phyloP scores from a whole-genome alignment of 768 basidiomycete genomes.

The Mycena venus region DNA sequence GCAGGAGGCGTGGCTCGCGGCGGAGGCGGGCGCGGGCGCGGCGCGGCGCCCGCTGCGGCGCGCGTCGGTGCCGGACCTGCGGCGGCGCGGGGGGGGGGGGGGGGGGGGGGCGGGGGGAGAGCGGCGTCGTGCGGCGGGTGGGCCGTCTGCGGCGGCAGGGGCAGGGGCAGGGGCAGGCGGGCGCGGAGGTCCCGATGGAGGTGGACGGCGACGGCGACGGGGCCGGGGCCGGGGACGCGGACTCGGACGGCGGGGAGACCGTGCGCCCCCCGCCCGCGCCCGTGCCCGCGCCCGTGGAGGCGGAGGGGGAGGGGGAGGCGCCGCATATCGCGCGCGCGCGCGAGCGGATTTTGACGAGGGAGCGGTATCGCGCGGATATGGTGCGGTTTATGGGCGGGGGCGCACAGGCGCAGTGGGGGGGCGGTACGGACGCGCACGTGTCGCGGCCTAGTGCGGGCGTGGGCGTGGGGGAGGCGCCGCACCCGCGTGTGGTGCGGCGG shows the following conservation, averaged over 20 bases:
- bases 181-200: no score
- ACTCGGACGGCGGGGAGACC: no score
- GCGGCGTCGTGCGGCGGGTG: background rate
- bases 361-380: background rate
- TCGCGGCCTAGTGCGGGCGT: background rate
- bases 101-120: background rate
- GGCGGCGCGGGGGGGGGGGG: background rate
- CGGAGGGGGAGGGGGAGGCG: background rate
- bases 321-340: background rate
- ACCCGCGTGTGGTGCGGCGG: background rate
- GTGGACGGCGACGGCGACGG: no score
- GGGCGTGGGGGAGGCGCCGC: no score
- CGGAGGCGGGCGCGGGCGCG: background rate
- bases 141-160: background rate
- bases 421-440: background rate
- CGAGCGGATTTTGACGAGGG: background rate
- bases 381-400: background rate
- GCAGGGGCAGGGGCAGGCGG: background rate
- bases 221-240: background rate
- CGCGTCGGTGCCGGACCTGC: background rate
- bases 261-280: no score
- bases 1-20: slow-evolving; percentile 19
- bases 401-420: no score
- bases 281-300: no score
- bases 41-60: background rate